Evolutionary conservation across 768 basidiomycete species (phyloP), one percentile per base, ranked within the genome.

Genomic region (Panaeolus cyanescens): DNA sequence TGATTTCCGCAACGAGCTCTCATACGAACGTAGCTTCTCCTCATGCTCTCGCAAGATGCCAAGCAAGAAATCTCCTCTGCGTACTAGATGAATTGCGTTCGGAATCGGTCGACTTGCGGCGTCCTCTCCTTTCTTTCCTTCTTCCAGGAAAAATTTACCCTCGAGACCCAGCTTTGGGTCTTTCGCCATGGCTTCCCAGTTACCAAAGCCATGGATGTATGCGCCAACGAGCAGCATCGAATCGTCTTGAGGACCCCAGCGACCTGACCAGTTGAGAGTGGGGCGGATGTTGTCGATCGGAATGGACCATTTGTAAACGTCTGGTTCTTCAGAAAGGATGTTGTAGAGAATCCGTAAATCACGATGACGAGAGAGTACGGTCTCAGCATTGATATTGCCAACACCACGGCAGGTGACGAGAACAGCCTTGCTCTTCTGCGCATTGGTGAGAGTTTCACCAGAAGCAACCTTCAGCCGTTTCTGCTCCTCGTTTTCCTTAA

Each of bases 131-230:
- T 97, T 96, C 80, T 98, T 99, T 67, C 91, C 93, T 74, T 98
- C 96, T 72, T 98, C 97, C 56, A 99, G 82, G 87, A 98, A 99
- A 79, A 99, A 96, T 72, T 98, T 98, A 74, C 91, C 94, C 1
- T 87, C 84, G 13, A 99, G 82, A 2, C 88, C 87, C 12, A 99
- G 87, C 62, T 85, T 85, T 12, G 85, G 74, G 72, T 99, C 97
- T 76, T 95, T 93, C 59, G 87, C 85, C 83, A 99, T 99, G 25
- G 85, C 84, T 71, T 99, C 97, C 97, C 97, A 99, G 70, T 91
- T 93, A 13, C 96, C 96, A 71, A 99, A 96, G 19, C 97, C 97
- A 67, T 99, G 91, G 19, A 90, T 69, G 80, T 84, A 98, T 9
- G 97, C 94, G 33, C 97, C 97, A 53, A 98, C 90, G 34, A 99